Evolutionary conservation across 176 grass and related monocot species (phyloP), one percentile per base, ranked within the genome.

Genomic region (Elymus sibiricus): DNA sequence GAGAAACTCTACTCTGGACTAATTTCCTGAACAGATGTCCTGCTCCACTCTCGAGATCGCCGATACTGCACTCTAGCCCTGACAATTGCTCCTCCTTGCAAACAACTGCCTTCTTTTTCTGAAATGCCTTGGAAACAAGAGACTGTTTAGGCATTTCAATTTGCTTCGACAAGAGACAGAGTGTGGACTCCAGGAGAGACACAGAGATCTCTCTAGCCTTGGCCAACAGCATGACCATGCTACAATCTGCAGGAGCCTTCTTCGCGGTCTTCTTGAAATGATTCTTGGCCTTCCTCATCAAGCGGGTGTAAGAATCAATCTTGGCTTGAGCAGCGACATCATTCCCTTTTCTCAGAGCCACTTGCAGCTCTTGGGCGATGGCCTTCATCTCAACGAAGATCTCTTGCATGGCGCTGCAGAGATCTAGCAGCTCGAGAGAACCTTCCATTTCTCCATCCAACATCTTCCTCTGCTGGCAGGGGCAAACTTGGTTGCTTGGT

Each of bases 1-100:
- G 71, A 43, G 79, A 70, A 31, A 88, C 86, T 44, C 86, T 83
- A 31, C 10, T 34, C 39, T 88, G 62, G 79, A 88, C 31, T 62
- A 88, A 11, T 68, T 22, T 56, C 53, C 53, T 56, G 53, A 56
- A 56, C 53, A 56, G 53, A 56, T 56, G 6, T 56, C 51, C 51
- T 56, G 51, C 19, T 56, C 51, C 51, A 16, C 2, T 62, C 81
- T 84, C 49, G 25, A 88, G 81, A 31, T 42, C 87, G 21, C 7
- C 51, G 17, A 9, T 56, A 56, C 7, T 21, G 51, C 51, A 56
- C 51, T 21, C 77, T 22, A 85, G 17, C 19, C 51, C 43, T 81
- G 77, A n/a, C 70, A 89, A 72, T 21, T 89, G 82, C 62, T 51
- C 68, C 78, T 55, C 83, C 3, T 34, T 9, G 26, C 44, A 78